These are phyloP conservation scores for Blastomyces silverae DNA, from an alignment of 2,329 filamentous ascomycete genomes.

Conservation along the genomic window DNA sequence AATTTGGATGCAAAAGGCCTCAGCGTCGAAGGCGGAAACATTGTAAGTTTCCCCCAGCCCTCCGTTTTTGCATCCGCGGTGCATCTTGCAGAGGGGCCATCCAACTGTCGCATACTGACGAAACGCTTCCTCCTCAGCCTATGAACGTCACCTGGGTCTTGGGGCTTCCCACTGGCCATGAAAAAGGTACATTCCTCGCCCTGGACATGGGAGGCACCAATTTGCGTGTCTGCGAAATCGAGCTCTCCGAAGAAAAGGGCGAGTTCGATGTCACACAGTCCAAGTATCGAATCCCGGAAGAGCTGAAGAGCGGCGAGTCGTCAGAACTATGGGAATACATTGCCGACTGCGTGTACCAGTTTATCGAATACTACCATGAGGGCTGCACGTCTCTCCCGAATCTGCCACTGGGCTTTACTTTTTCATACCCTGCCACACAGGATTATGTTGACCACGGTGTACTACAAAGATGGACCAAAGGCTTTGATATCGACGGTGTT, in stretches of 20 bases:
- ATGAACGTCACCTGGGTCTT: constrained; percentile 99
- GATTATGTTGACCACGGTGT: constrained; percentile 89
- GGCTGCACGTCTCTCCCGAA: constrained; percentile 50
- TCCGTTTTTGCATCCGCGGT: too few relatives aligned
- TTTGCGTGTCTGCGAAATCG: constrained; percentile 83
- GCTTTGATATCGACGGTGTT: constrained; percentile 87
- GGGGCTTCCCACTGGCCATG: constrained; percentile 76
- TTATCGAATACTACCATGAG: constrained; percentile 77
- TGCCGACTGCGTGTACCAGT: constrained; percentile 84
- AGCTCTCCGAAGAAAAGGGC: constrained; percentile 75
- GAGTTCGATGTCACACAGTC: constrained; percentile 94
- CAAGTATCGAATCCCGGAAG: constrained; percentile 90
- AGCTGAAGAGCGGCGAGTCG: constrained; percentile 75
- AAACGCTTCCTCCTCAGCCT: constrained; percentile 50
- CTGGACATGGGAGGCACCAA: constrained; percentile 97
- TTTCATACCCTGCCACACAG: constrained; percentile 90
- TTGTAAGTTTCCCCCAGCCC: constrained; percentile 54
- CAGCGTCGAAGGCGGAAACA: constrained; percentile 80
- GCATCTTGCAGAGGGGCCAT: background rate
- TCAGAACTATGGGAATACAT: constrained; percentile 94
- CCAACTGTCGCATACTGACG: constrained; percentile 16
- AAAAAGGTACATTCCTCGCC: constrained; percentile 80
- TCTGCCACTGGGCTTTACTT: constrained; percentile 83
- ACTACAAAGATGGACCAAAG: constrained; percentile 94
- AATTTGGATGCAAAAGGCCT: constrained; percentile 51